Base-by-base conservation (phyloP, 371 early-diverging fungal species). In the Rhizopus delemar region DNA sequence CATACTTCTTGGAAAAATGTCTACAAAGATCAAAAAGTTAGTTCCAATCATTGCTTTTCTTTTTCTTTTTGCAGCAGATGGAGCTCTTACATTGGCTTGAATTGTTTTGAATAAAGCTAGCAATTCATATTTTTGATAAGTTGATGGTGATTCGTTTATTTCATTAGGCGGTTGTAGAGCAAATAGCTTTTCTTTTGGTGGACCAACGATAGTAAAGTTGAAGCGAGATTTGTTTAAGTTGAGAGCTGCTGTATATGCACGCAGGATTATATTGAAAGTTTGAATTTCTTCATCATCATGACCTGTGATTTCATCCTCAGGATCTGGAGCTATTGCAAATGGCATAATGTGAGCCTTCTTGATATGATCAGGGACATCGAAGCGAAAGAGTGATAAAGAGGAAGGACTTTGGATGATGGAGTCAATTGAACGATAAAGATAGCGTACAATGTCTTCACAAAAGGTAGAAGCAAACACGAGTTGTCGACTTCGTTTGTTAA, bases 211-310 rank as follows among this genome's bases (percentile, higher is more conserved):
- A 0, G 56, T 34, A 41, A 58, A 75, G 1, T 63, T 45, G 39
- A 68, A 68, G 4, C 78, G 62, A 2, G 62, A 50, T 31, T 75
- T 75, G 65, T 78, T 74, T 49, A 78, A 38, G 46, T 75, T 75
- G 50, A 78, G 62, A 2, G 78, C 65, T 3, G 78, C 78, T 34
- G 73, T 68, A 50, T 73, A 72, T 0, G 78, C 75, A 34, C 69
- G 65, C 7, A 78, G 33, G 0, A 68, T 54, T 2, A 61, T 46
- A 54, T 64, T 62, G 43, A 74, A 66, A 1, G 57, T 41, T 12
- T 59, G 46, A 3, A 41, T 16, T 35, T 65, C 54, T 22, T 57
- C 48, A 53, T 58, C 57, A 32, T 49, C 51, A 2, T 50, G 49
- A 3, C 57, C 65, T 1, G 46, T 35, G n/a, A 63, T n/a, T n/a